phyloP scores from a whole-genome alignment of 768 basidiomycete genomes.

The Agaricus blazei region DNA sequence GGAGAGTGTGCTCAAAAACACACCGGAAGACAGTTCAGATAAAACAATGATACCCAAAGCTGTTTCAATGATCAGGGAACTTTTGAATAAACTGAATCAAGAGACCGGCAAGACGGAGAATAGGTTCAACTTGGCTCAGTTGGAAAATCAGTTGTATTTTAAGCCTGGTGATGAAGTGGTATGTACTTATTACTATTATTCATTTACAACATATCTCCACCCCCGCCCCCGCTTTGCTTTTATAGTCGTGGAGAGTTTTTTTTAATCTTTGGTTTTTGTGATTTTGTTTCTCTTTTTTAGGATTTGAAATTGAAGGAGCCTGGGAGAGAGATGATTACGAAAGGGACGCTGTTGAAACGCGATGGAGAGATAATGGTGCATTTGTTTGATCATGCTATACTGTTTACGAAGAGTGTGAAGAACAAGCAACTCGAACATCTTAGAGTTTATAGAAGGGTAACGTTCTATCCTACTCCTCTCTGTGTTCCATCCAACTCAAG shows the following conservation, averaged over 20 bases:
- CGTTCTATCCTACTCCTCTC: constrained; percentile 17
- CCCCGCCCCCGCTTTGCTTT: no score
- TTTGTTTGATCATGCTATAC: constrained; percentile 92
- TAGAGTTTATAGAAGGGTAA: constrained; percentile 89
- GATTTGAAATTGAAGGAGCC: constrained; percentile 85
- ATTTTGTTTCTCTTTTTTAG: constrained; percentile 30
- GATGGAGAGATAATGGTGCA: constrained; percentile 92
- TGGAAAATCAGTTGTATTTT: constrained; percentile 89
- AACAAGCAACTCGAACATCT: constrained; percentile 90
- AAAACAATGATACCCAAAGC: constrained; percentile 73
- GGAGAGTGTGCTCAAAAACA: constrained; percentile 89
- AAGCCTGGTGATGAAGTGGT: constrained; percentile 89
- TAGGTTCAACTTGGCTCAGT: constrained; percentile 89
- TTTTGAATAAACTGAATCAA: constrained; percentile 82
- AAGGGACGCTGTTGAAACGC: constrained; percentile 84
- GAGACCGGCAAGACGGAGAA: constrained; percentile 97
- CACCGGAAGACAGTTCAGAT: constrained; percentile 86
- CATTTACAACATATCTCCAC: no score
- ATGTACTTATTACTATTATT: constrained; percentile 22
- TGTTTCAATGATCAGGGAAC: constrained; percentile 71
- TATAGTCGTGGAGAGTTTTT: no score
- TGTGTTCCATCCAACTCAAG: not conserved
- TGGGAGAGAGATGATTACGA: constrained; percentile 86
- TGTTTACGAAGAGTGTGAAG: constrained; percentile 82
- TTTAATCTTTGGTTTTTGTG: not conserved